Percentiles rank a stretch among this genome's conserved stretches.
Evolutionary conservation across 306 rosid genomes (phyloP).

Genomic region (Acacia confusa): DNA sequence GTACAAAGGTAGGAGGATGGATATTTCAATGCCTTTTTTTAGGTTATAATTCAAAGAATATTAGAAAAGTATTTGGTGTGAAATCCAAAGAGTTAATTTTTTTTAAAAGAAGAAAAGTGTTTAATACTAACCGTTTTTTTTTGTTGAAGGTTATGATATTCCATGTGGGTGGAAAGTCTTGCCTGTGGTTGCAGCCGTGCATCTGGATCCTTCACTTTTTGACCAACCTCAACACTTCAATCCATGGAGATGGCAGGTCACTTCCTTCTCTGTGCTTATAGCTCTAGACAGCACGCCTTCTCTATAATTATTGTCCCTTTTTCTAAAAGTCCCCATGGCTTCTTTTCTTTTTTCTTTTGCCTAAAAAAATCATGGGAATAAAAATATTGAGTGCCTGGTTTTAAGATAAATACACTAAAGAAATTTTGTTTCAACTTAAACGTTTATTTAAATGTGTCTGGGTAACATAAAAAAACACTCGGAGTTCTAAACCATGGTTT

Average conservation of each 20-base stretch:
- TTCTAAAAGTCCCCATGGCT: slow-evolving; percentile 23
- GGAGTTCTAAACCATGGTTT: no score
- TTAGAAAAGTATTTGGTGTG: no score
- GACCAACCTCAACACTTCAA: slow-evolving; percentile 97
- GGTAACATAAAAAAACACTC: no score
- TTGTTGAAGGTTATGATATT: slow-evolving; percentile 82
- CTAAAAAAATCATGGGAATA: background rate
- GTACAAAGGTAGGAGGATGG: slow-evolving; percentile 62
- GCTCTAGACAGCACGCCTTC: slow-evolving; percentile 39
- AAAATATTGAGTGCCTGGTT: background rate
- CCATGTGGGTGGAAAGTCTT: slow-evolving; percentile 99
- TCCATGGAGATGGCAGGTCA: slow-evolving; percentile 99
- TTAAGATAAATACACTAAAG: background rate
- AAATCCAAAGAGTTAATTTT: no score
- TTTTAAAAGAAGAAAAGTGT: no score
- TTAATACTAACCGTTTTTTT: background rate
- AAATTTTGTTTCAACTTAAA: no score
- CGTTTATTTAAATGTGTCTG: no score
- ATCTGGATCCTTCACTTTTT: slow-evolving; percentile 91
- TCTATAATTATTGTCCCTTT: slow-evolving; percentile 34
- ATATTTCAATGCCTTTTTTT: background rate
- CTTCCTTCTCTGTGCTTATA: slow-evolving; percentile 31
- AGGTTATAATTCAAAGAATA: slow-evolving; percentile 60
- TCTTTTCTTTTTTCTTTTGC: background rate
- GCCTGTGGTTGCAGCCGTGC: slow-evolving; percentile 97